These are phyloP conservation scores for Antrodiella citrinella DNA, from an alignment of 768 basidiomycete genomes.

Conservation along the genomic window DNA sequence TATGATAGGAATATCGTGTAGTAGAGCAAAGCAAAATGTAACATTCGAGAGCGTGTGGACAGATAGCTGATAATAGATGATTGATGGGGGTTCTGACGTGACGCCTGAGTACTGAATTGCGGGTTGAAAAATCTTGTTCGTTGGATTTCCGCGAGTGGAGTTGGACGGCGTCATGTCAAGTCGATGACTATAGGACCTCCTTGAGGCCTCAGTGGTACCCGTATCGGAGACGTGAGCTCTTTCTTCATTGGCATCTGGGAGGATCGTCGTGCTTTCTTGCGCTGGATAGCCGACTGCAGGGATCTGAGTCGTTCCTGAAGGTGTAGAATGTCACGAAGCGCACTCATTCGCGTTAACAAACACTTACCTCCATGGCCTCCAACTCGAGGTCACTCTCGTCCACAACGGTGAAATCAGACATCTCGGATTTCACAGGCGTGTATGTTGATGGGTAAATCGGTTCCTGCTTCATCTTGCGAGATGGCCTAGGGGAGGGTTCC, in stretches of 20 bases:
- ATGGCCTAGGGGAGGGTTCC: not conserved
- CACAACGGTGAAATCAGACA: not conserved
- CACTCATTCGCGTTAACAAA: too few relatives aligned
- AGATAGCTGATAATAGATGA: too few relatives aligned
- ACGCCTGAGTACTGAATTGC: too few relatives aligned
- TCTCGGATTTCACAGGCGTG: not conserved
- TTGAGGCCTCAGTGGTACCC: not conserved
- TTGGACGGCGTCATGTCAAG: not conserved
- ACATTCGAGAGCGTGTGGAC: too few relatives aligned
- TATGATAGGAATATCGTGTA: too few relatives aligned
- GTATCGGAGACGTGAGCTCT: not conserved
- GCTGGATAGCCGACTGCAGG: not conserved
- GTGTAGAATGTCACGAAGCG: not conserved
- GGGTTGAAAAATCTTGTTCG: too few relatives aligned
- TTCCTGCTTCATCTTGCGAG: not conserved
- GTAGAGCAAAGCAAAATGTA: too few relatives aligned
- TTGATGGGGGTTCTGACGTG: too few relatives aligned
- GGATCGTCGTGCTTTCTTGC: not conserved
- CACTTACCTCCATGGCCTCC: not conserved
- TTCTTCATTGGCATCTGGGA: not conserved
- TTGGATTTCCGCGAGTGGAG: too few relatives aligned
- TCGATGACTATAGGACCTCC: not conserved
- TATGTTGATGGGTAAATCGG: not conserved
- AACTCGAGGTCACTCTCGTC: not conserved
- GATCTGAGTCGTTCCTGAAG: not conserved